Evolutionary conservation across 306 rosid species (phyloP).

Genomic region (Mimosa bimucronata): DNA sequence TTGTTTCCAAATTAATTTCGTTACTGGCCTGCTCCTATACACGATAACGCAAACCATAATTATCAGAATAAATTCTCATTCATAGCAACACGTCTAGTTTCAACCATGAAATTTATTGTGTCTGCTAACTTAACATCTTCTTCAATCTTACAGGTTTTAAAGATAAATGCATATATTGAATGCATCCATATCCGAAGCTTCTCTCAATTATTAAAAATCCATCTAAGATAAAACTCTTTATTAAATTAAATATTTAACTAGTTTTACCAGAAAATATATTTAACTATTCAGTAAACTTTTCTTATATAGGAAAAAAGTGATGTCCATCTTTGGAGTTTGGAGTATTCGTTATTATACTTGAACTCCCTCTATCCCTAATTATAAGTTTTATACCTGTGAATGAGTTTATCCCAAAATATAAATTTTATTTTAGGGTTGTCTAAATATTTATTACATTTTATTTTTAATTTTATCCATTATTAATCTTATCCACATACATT

Average conservation of each 20-base stretch:
- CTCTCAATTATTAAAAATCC: background rate
- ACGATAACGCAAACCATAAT: conserved; percentile 16
- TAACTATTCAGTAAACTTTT: background rate
- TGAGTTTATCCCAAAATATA: too few species aligned
- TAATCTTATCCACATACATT: too few species aligned
- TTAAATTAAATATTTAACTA: background rate
- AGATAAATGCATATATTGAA: conserved; percentile 1
- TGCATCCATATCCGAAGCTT: background rate
- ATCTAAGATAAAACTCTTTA: background rate
- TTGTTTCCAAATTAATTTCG: conserved; percentile 8
- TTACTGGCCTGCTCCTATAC: background rate
- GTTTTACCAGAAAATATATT: background rate
- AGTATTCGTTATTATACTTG: background rate
- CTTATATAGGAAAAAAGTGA: background rate
- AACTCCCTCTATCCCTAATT: too few species aligned
- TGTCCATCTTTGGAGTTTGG: background rate
- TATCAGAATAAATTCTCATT: background rate
- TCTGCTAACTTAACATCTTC: background rate
- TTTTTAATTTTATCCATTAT: too few species aligned
- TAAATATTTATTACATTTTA: too few species aligned
- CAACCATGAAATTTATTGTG: background rate
- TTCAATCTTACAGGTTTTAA: conserved; percentile 1
- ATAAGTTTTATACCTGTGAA: too few species aligned
- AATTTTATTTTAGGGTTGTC: too few species aligned
- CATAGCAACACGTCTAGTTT: background rate